Conservation (phyloP, 805 yeast species). For the Zygoascus ofunaensis region DNA sequence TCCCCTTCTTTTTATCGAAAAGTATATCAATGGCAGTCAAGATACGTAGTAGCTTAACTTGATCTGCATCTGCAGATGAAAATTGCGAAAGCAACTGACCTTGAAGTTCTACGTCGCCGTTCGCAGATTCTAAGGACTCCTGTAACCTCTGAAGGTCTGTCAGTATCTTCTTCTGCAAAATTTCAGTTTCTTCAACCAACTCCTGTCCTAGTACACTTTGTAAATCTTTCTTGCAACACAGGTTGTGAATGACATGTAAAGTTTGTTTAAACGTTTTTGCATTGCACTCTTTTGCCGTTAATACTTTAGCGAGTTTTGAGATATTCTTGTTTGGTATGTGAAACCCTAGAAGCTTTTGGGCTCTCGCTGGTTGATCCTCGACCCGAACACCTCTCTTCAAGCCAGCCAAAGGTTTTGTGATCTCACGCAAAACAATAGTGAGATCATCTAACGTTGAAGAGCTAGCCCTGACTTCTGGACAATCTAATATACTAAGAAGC, state of each 20-base stretch:
- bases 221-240: conserved; percentile 53
- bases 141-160: conserved; percentile 45
- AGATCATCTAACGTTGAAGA: conserved; percentile 66
- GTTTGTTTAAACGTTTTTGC: conserved; percentile 79
- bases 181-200: conserved; percentile 54
- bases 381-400: conserved; percentile 5
- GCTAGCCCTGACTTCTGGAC: conserved; percentile 58
- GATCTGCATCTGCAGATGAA: conserved; percentile 74
- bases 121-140: conserved; percentile 33
- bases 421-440: conserved; percentile 64
- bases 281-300: conserved; percentile 76
- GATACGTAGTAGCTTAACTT: conserved; percentile 76
- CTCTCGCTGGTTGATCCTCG: conserved; percentile 3
- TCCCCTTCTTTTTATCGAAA: conserved; percentile 30
- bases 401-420: conserved; percentile 57
- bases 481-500: conserved; percentile 53
- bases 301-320: conserved; percentile 52
- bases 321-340: conserved; percentile 54
- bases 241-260: conserved; percentile 67
- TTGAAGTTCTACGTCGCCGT: conserved; percentile 39
- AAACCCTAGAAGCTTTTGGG: conserved; percentile 36
- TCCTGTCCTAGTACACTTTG: conserved; percentile 58
- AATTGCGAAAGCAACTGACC: conserved; percentile 53
- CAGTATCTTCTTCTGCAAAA: conserved; percentile 46
- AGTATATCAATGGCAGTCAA: conserved; percentile 82